Conservation (phyloP, 345 rosid species). For the Psidium friedrichsthalianum region DNA sequence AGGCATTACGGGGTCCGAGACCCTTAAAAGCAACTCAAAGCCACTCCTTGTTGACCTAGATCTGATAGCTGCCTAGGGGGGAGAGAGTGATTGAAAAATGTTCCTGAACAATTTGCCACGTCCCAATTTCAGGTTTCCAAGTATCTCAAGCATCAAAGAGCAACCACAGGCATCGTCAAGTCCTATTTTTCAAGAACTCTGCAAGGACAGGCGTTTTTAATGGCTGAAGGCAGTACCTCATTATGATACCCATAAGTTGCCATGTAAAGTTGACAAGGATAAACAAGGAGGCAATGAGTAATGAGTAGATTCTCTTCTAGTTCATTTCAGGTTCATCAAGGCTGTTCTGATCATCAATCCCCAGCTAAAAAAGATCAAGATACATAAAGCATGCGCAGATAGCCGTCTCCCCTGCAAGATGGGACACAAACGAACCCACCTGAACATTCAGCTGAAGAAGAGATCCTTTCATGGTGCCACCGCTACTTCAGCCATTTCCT, state of each 20-base stretch:
- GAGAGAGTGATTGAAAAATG: not conserved
- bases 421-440: not conserved
- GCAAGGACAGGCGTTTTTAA: not conserved
- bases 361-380: not conserved
- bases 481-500: conserved; percentile 76
- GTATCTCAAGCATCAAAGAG: not conserved
- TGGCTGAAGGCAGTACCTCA: not conserved
- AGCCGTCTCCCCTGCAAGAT: not conserved
- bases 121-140: not conserved
- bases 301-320: not conserved
- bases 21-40: not conserved
- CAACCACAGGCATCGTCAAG: not conserved
- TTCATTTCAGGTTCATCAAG: not conserved
- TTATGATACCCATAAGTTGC: not conserved
- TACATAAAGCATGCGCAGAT: not conserved
- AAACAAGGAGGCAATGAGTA: not conserved
- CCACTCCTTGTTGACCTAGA: not conserved
- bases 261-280: not conserved
- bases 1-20: not conserved
- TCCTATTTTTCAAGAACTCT: not conserved
- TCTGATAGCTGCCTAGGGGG: not conserved
- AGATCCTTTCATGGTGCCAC: conserved; percentile 7
- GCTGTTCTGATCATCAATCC: not conserved
- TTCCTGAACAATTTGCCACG: not conserved
- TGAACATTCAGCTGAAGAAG: not conserved